These are phyloP conservation scores for Saccharum officinarum DNA, from an alignment of 176 grass and related monocot species.

Conservation along the genomic window DNA sequence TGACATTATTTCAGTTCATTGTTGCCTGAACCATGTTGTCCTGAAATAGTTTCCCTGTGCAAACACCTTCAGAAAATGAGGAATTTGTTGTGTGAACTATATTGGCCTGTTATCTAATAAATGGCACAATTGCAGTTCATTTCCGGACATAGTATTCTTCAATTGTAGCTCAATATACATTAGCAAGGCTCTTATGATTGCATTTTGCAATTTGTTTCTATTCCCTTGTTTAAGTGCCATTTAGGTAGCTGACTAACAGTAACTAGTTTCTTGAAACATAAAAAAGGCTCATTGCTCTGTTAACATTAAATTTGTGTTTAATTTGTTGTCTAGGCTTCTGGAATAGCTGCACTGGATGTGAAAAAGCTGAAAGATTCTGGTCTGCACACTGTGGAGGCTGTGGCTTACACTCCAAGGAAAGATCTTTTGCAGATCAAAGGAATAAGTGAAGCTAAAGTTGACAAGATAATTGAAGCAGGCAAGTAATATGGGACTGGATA, in stretches of 20 bases:
- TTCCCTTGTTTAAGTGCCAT: background rate
- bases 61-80: background rate
- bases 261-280: background rate
- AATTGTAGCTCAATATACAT: background rate
- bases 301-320: background rate
- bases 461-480: slow-evolving; percentile 97
- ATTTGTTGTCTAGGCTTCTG: slow-evolving; percentile 69
- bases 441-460: slow-evolving; percentile 97
- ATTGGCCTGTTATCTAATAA: background rate
- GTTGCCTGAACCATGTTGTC: background rate
- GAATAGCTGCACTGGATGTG: slow-evolving; percentile 89
- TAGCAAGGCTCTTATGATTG: background rate
- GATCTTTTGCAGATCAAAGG: slow-evolving; percentile 97
- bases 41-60: background rate
- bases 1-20: background rate
- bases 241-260: background rate
- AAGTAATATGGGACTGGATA: slow-evolving; percentile 15
- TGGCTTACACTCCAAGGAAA: slow-evolving; percentile 92
- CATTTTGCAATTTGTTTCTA: background rate
- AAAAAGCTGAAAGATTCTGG: slow-evolving; percentile 95
- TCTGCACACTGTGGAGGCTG: slow-evolving; percentile 78
- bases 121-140: background rate
- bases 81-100: background rate
- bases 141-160: background rate
- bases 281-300: background rate